Percentiles rank a stretch among this genome's conserved stretches.
These are phyloP conservation scores for Fusarium nurragi DNA, from an alignment of 2,329 filamentous ascomycete genomes.

Conservation along the genomic window DNA sequence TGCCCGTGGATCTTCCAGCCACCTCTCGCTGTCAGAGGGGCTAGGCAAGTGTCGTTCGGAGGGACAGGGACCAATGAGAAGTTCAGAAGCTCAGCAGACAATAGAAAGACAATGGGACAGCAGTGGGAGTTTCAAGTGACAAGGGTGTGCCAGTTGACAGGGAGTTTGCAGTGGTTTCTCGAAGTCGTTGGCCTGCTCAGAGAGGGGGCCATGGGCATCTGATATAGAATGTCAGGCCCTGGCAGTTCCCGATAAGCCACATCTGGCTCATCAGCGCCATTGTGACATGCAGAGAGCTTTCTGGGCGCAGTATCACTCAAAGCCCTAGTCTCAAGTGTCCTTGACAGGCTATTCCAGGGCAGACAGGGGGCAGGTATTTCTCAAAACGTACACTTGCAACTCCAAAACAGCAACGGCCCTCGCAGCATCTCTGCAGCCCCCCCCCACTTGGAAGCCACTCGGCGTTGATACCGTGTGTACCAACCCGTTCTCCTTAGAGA, in stretches of 20 bases:
- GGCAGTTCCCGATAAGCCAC: background rate
- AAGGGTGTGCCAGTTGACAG: background rate
- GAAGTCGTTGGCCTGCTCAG: background rate
- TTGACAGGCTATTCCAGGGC: constrained; percentile 10
- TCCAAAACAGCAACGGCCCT: background rate
- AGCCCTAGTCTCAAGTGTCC: constrained; percentile 1
- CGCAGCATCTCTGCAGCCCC: background rate
- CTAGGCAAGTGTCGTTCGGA: background rate
- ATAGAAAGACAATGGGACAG: background rate
- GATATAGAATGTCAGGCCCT: constrained; percentile 15
- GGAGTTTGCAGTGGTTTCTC: background rate
- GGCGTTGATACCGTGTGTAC: background rate
- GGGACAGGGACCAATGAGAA: constrained; percentile 1
- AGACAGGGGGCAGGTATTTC: background rate
- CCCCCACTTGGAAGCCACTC: constrained; percentile 1
- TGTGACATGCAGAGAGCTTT: background rate
- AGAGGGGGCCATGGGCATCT: constrained; percentile 2
- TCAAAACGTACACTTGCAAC: constrained; percentile 6
- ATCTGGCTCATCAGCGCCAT: background rate
- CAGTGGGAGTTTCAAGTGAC: background rate
- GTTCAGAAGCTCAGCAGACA: background rate
- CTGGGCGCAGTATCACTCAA: constrained; percentile 2
- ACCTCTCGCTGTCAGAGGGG: background rate
- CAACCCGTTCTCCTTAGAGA: background rate
- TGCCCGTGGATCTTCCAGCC: background rate